Percentiles rank a stretch among this genome's conserved stretches.
Evolutionary conservation across 768 basidiomycete genomes (phyloP).

Genomic region (Russula brevipes): DNA sequence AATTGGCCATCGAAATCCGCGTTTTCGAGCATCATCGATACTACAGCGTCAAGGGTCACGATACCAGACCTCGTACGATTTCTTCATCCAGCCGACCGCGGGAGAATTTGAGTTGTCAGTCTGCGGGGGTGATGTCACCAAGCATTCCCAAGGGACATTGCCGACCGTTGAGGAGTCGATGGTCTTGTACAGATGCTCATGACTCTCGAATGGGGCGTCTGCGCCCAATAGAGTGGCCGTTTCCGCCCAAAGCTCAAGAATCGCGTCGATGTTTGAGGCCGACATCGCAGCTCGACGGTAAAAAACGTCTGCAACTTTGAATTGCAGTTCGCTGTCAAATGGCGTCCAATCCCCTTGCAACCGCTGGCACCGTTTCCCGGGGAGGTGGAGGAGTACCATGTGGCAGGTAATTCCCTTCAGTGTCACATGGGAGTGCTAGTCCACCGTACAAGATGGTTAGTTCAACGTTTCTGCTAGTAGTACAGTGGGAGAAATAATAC

Average conservation of each 20-base stretch:
- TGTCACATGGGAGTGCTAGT: conserved; percentile 5
- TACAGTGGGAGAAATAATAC: too few species aligned
- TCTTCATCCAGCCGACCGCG: background rate
- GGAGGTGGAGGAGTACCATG: conserved; percentile 5
- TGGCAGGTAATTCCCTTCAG: conserved; percentile 2
- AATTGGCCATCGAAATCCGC: background rate
- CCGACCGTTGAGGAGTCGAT: background rate
- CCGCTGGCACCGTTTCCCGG: background rate
- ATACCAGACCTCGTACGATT: background rate
- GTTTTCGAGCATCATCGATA: background rate
- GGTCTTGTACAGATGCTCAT: background rate
- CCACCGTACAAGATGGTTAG: too few species aligned
- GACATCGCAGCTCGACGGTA: conserved; percentile 5
- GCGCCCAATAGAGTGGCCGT: background rate
- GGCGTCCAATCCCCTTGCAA: conserved; percentile 25
- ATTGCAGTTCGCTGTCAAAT: conserved; percentile 24
- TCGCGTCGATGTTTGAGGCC: background rate
- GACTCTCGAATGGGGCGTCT: background rate
- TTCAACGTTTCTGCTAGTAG: too few species aligned
- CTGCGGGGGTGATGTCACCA: background rate
- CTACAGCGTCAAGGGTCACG: background rate
- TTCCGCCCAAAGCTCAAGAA: background rate
- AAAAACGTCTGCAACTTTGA: conserved; percentile 28
- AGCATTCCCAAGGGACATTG: background rate
- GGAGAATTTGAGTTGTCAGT: background rate